phyloP scores from a whole-genome alignment of 371 early-diverging fungal genomes.

The Mortierella sp. region DNA sequence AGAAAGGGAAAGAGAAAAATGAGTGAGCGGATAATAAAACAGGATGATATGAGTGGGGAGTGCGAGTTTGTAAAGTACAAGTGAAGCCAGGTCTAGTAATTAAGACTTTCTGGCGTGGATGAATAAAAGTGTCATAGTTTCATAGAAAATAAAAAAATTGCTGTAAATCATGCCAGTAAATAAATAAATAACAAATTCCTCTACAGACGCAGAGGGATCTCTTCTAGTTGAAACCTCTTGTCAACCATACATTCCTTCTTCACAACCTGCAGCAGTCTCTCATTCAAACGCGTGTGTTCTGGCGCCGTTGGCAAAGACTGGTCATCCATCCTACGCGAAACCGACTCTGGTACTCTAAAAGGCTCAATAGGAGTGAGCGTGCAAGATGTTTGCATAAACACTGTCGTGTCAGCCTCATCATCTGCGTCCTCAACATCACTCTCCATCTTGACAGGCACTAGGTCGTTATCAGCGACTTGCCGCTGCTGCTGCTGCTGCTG shows the following conservation, averaged over 20 bases:
- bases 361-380: background rate
- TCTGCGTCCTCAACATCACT: conserved; percentile 34
- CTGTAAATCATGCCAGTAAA: background rate
- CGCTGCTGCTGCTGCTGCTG: background rate
- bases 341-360: background rate
- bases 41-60: background rate
- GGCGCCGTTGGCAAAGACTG: conserved; percentile 9
- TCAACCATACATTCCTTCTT: conserved; percentile 41
- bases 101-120: background rate
- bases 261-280: conserved; percentile 21
- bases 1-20: too few relatives aligned
- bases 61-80: background rate
- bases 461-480: conserved; percentile 1
- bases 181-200: background rate
- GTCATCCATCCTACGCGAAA: conserved; percentile 1
- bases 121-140: background rate
- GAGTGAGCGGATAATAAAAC: background rate
- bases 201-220: conserved; percentile 43
- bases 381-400: conserved; percentile 3
- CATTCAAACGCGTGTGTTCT: conserved; percentile 10
- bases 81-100: background rate
- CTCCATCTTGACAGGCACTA: conserved; percentile 25
- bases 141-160: background rate
- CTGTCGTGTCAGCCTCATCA: conserved; percentile 29
- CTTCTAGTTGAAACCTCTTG: conserved; percentile 45